Evolutionary conservation across 768 basidiomycete species (phyloP).

Genomic region (Chlorophyllum brunneum): DNA sequence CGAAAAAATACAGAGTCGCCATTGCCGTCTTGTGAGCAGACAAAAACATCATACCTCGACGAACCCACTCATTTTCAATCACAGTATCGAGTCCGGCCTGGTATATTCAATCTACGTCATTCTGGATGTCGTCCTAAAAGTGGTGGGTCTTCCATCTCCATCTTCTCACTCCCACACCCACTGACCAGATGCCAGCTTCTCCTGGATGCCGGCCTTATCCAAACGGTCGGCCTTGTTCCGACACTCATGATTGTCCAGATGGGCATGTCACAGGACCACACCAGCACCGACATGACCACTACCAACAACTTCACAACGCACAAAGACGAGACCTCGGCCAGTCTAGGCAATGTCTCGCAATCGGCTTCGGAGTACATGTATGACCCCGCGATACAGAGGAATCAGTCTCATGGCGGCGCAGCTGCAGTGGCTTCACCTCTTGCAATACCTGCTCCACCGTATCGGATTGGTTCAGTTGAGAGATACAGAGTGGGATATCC

Average conservation of each 20-base stretch:
- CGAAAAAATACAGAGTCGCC: constrained; percentile 29
- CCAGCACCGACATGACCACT: background rate
- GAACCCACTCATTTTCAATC: background rate
- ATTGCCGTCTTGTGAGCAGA: constrained; percentile 35
- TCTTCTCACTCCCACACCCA: background rate
- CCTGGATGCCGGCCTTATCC: constrained; percentile 25
- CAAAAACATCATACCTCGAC: background rate
- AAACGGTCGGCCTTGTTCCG: constrained; percentile 21
- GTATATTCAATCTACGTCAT: constrained; percentile 27
- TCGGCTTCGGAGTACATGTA: background rate
- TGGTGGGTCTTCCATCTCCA: background rate
- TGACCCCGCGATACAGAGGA: background rate
- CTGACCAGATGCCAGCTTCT: constrained; percentile 5
- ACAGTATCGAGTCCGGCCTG: constrained; percentile 35
- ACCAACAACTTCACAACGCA: constrained; percentile 1
- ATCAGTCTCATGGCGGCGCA: background rate
- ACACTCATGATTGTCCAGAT: constrained; percentile 12
- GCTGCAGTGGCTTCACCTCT: background rate
- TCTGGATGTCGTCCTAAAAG: constrained; percentile 8
- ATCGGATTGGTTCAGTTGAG: constrained; percentile 4
- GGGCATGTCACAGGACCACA: background rate
- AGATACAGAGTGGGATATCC: constrained; percentile 3
- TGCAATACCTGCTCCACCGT: constrained; percentile 6
- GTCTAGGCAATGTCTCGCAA: background rate
- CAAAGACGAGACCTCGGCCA: constrained; percentile 6